These are phyloP conservation scores for Aureobasidium pullulans DNA, from an alignment of 2,329 filamentous ascomycete species.

Conservation along the genomic window DNA sequence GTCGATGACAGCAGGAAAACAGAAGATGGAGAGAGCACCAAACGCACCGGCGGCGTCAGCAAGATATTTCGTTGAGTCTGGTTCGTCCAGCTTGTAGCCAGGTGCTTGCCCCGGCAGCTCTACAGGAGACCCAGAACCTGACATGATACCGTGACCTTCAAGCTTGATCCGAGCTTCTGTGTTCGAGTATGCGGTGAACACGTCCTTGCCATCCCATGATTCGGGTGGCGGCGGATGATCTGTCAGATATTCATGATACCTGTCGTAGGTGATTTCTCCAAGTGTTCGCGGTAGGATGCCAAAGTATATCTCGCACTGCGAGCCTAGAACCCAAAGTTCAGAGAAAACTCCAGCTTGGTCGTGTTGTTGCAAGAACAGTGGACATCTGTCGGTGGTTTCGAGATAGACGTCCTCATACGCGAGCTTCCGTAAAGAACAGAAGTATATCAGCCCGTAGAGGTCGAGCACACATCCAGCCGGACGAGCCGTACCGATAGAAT, in stretches of 20 bases:
- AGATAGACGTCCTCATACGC: conserved; percentile 57
- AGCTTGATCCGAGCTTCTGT: conserved; percentile 21
- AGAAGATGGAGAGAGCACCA: conserved; percentile 42
- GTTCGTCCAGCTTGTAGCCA: conserved; percentile 15
- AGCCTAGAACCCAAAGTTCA: conserved; percentile 56
- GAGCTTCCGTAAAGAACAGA: conserved; percentile 49
- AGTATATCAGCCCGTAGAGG: conserved; percentile 50
- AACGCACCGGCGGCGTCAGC: conserved; percentile 6
- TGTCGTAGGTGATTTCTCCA: conserved; percentile 17
- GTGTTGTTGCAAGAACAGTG: conserved; percentile 52
- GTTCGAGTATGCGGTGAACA: conserved; percentile 17
- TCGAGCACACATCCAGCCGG: conserved; percentile 30
- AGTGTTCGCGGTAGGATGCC: conserved; percentile 35
- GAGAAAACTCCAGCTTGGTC: conserved; percentile 59
- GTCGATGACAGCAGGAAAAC: conserved; percentile 55
- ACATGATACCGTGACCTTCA: conserved; percentile 14
- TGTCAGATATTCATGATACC: conserved; percentile 13
- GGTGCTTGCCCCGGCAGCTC: conserved; percentile 14
- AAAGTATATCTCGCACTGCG: conserved; percentile 56
- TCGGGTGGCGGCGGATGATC: conserved; percentile 17
- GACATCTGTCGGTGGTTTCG: conserved; percentile 56
- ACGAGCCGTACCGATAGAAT: background rate
- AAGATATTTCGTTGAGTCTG: conserved; percentile 6
- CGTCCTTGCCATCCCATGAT: conserved; percentile 16
- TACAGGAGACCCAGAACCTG: conserved; percentile 14